Conservation (phyloP, 1,139 yeast species). For the Suzukiozyma palmioleophila region DNA sequence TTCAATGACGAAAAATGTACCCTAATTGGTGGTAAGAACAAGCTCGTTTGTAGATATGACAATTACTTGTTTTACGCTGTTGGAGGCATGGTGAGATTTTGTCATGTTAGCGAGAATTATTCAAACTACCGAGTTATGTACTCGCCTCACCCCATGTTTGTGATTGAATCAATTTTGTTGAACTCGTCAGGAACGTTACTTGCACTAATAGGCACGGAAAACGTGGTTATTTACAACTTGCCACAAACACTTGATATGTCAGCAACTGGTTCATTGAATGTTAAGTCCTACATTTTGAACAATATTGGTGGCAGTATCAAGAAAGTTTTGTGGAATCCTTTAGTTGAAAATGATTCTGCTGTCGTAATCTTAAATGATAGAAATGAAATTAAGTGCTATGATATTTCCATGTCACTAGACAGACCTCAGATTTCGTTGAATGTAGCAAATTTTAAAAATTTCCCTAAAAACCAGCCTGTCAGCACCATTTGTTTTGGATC, state of each 20-base stretch:
- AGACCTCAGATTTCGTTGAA: constrained; percentile 23
- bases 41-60: constrained; percentile 19
- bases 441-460: constrained; percentile 12
- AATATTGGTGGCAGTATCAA: constrained; percentile 16
- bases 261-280: constrained; percentile 6
- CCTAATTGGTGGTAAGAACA: constrained; percentile 8
- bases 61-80: constrained; percentile 27
- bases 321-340: constrained; percentile 33
- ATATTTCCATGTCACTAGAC: constrained; percentile 21
- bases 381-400: constrained; percentile 23
- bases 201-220: constrained; percentile 28
- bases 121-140: constrained; percentile 18
- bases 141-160: constrained; percentile 9
- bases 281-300: constrained; percentile 15
- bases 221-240: constrained; percentile 22
- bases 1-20: not conserved
- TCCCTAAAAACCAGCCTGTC: constrained; percentile 14
- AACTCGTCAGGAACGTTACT: constrained; percentile 28
- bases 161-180: constrained; percentile 21
- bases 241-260: constrained; percentile 15
- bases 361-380: constrained; percentile 29
- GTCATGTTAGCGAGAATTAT: constrained; percentile 19
- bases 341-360: constrained; percentile 21
- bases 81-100: constrained; percentile 26
- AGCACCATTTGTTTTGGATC: constrained; percentile 38